Evolutionary conservation across 129 eudicot genomes (phyloP), one percentile per base, ranked within the genome.

Genomic region (Flaveria robusta): DNA sequence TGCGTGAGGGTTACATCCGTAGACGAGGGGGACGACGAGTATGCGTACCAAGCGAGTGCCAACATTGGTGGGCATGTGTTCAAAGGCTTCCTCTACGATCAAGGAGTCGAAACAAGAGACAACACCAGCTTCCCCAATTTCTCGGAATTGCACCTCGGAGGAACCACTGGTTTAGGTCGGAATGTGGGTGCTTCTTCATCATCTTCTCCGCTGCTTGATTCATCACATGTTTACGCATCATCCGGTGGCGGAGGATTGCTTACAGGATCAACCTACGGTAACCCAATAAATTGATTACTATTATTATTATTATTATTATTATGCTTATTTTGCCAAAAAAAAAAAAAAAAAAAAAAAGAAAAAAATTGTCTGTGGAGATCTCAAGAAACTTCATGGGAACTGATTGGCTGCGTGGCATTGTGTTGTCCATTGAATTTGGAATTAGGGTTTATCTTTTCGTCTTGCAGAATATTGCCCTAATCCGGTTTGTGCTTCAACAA

Each of bases 21-120:
- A 4, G 98, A 93, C 3, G 98, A 90, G n/a, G 98, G 97, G 0
- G 83, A 90, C 0, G 95, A 90, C 31, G 98, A 93, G 34, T 93
- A 86, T 49, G 98, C 98, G 4, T 93, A 93, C 76, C 96, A 93
- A 55, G 98, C 98, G 0, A 81, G 90, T 37, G 95, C 92, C 0
- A 88, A 81, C 49, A 93, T 93, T 2, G 92, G 97, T 1, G 98
- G 98, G 0, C 98, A 93, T 81, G 85, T 93, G 7, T 93, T 93
- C 83, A 93, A 93, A 75, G 98, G 98, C 18, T 87, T 93, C 41
- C 82, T 93, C 2, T 90, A 93, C 22, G 96, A 93, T 80, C 96
- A 90, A 86, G 98, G 98, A 10, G 77, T 80, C 26, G 95, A 86
- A 74, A 64, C 86, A 64, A 70, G 89, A 70, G 96, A 90, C 45